Evolutionary conservation across 331 rosid species (phyloP).

Genomic region (Erythrophleum ivorense): DNA sequence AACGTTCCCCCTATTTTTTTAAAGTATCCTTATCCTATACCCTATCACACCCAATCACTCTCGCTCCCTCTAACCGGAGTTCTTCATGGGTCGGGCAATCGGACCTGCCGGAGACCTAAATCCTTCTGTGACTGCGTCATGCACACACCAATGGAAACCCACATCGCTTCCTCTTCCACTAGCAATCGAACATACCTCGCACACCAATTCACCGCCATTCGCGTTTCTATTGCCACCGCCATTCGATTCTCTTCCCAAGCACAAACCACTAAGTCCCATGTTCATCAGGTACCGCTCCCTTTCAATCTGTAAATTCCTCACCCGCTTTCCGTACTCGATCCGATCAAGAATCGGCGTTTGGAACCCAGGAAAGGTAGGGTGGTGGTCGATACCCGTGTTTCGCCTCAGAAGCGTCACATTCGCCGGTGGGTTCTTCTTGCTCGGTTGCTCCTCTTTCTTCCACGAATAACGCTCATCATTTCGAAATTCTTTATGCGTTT

Average conservation of each 20-base stretch:
- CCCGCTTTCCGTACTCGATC: slow-evolving; percentile 23
- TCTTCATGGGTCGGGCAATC: slow-evolving; percentile 48
- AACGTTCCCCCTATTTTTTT: not conserved
- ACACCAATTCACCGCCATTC: slow-evolving; percentile 13
- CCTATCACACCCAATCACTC: not conserved
- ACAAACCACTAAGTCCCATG: slow-evolving; percentile 22
- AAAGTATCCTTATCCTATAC: not conserved
- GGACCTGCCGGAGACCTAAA: slow-evolving; percentile 54
- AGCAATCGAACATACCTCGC: slow-evolving; percentile 36
- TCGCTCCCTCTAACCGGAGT: slow-evolving; percentile 4
- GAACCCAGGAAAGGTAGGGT: slow-evolving; percentile 32
- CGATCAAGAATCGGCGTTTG: slow-evolving; percentile 30
- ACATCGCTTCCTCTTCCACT: slow-evolving; percentile 7
- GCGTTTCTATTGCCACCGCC: slow-evolving; percentile 3
- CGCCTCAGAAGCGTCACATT: slow-evolving; percentile 64
- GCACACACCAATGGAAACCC: slow-evolving; percentile 44
- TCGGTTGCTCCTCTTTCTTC: not conserved
- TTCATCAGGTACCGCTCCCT: slow-evolving; percentile 37
- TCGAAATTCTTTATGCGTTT: slow-evolving; percentile 17
- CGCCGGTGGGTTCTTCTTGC: slow-evolving; percentile 44
- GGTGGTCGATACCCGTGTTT: slow-evolving; percentile 31
- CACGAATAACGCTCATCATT: slow-evolving; percentile 8
- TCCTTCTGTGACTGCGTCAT: slow-evolving; percentile 41
- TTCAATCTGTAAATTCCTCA: slow-evolving; percentile 38
- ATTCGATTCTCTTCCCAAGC: not conserved